Percentiles rank a stretch among this genome's conserved stretches.
Evolutionary conservation across 352 stramenopile genomes (phyloP).

Genomic region (Pilasporangium apinafurcum): DNA sequence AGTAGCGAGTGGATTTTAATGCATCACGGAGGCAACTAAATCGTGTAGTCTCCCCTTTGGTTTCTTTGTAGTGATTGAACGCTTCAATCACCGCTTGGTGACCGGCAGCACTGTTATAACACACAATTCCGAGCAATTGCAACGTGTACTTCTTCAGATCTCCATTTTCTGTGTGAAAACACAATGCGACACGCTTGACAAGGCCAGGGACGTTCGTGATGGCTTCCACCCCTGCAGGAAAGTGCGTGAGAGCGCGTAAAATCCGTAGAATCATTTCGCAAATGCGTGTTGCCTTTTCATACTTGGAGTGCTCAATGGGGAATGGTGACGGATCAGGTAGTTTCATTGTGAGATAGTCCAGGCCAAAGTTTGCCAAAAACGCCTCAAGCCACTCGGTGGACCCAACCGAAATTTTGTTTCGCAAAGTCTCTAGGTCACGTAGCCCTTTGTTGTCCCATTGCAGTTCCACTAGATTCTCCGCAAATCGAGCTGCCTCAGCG

Average conservation of each 20-base stretch:
- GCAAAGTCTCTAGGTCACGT: conserved; percentile 63
- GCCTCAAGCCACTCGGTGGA: conserved; percentile 76
- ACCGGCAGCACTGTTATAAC: conserved; percentile 81
- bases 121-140: conserved; percentile 78
- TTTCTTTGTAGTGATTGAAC: conserved; percentile 82
- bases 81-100: conserved; percentile 76
- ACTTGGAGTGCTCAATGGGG: conserved; percentile 71
- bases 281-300: conserved; percentile 67
- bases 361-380: conserved; percentile 65
- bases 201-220: conserved; percentile 78
- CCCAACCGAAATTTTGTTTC: conserved; percentile 58
- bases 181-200: conserved; percentile 73
- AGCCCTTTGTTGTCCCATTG: conserved; percentile 81
- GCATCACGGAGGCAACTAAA: conserved; percentile 80
- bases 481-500: conserved; percentile 53
- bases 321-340: conserved; percentile 77
- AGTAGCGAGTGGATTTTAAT: conserved; percentile 78
- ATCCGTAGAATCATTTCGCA: conserved; percentile 77
- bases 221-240: conserved; percentile 68
- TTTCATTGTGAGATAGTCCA: conserved; percentile 86
- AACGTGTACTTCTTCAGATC: conserved; percentile 81
- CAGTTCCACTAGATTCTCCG: conserved; percentile 71
- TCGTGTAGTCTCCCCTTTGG: conserved; percentile 70
- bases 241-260: conserved; percentile 71
- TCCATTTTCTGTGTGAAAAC: conserved; percentile 80